Evolutionary conservation across 352 stramenopile genomes (phyloP), one percentile per base, ranked within the genome.

Genomic region (Globisporangium rhizosaccharum): DNA sequence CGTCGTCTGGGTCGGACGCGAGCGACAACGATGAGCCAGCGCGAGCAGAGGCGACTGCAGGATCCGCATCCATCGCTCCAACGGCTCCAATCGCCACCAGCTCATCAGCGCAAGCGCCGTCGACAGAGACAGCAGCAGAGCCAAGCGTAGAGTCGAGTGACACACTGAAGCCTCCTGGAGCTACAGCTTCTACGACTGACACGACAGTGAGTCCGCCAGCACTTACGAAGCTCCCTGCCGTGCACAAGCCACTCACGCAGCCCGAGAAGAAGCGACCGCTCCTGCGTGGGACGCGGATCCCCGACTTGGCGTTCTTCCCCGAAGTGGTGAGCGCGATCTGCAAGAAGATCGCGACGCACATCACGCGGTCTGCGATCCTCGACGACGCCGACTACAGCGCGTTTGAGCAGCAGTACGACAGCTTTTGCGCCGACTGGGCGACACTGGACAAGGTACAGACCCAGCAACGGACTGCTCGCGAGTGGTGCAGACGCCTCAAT

Each of bases 361-460:
- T 69, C 18, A 71, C 68, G 3, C 71, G 79, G 12, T 81, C 82
- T 8, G 69, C 73, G 2, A 79, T 92, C 39, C 63, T 87, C 41
- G 82, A 92, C 46, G 74, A 76, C n/a, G 61, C 49, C 26, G 82
- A 92, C 71, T 83, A 85, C 56, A 54, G 76, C 12, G 66, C 63
- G 20, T 88, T 92, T 47, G 52, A 72, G 17, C 53, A 73, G 28
- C 81, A 79, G 53, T 67, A 88, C 51, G 72, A 84, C 42, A 61
- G 67, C 15, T 75, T 86, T 28, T 57, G 57, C 0, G 63, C 67
- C 3, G 75, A 90, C 53, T 89, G 82, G 82, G 75, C 84, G 54
- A 66, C 74, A 57, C 76, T 92, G 23, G 79, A 92, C 58, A 88
- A 85, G 70, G 75, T 82, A n/a, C 20, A 52, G 30, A 12, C 8